Evolutionary conservation across 768 basidiomycete species (phyloP), one percentile per base, ranked within the genome.

Genomic region (Russula sp.): DNA sequence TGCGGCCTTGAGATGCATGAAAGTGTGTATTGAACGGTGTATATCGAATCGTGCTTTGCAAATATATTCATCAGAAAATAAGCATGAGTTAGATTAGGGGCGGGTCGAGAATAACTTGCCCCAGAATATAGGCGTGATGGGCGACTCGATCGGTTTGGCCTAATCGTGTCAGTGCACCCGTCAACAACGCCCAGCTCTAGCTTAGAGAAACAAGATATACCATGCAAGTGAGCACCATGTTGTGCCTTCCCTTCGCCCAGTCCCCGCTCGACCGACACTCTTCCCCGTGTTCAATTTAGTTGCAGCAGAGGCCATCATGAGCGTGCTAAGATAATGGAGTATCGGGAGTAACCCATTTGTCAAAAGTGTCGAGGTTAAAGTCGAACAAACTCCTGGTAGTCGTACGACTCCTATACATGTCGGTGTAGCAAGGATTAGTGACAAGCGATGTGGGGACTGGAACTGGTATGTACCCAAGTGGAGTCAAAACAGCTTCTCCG

Each of bases 371-470:
- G 34, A 98, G 78, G 75, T 91, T 91, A 95, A 75, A 97, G 97
- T 3, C 96, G 95, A n/a, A 98, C 78, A 73, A 97, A 98, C 73
- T 99, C 96, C 74, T 99, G 96, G 60, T 93, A 90, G 0, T 94
- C 94, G 41, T 11, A 6, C 45, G 11, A 6, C n/a, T 90, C 85
- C 83, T 93, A 65, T 7, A 32, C 29, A 42, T 49, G 6, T 36
- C 65, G 13, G 41, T 66, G 25, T 55, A 32, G 59, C 38, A 29
- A 22, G 13, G 9, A 39, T 51, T 7, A 46, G 49, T 16, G 32
- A 47, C 3, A 29, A 29, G 3, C n/a, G 0, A 20, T 9, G 16
- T 9, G 10, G 16, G 18, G 25, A 29, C 25, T 29, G 25, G 25
- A 2, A n/a, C 32, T 8, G 9, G 25, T 35, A 81, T 85, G 68